Conservation (phyloP, 163 green algal species). For the Coccomyxa subellipsoidea region DNA sequence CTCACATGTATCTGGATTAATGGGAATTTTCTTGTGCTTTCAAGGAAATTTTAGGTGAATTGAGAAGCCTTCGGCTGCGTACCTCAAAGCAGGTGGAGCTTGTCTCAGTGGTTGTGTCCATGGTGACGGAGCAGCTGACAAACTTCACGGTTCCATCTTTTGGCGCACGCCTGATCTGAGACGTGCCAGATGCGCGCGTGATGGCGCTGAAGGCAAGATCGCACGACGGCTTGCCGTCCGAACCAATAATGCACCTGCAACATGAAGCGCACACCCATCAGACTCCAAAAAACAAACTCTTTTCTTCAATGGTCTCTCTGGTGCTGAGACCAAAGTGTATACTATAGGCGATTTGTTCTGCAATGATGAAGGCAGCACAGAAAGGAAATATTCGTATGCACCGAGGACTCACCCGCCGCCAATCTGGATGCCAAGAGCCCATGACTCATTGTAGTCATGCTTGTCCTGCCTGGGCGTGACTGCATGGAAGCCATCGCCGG, state of each 20-base stretch:
- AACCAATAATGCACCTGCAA: not conserved
- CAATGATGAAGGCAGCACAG: too few relatives aligned
- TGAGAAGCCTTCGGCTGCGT: too few relatives aligned
- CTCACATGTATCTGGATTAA: not conserved
- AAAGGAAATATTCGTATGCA: too few relatives aligned
- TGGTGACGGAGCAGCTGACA: not conserved
- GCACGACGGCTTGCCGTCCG: not conserved
- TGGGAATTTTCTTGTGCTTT: not conserved
- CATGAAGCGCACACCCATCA: not conserved
- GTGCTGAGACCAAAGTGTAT: too few relatives aligned
- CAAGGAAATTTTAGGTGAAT: not conserved
- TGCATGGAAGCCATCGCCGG: not conserved
- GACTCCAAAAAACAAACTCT: not conserved
- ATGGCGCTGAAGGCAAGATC: not conserved
- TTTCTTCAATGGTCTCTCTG: too few relatives aligned
- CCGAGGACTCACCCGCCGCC: not conserved
- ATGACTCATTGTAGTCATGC: not conserved
- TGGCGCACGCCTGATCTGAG: not conserved
- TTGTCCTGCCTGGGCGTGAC: not conserved
- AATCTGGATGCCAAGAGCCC: not conserved
- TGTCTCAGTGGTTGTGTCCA: too few relatives aligned
- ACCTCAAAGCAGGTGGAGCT: too few relatives aligned
- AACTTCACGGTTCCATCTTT: not conserved
- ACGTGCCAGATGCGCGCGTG: not conserved
- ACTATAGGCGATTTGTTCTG: too few relatives aligned